Percentiles rank a stretch among this genome's conserved stretches.
These are phyloP conservation scores for Fusarium austroafricanum DNA, from an alignment of 2,329 filamentous ascomycete genomes.

Conservation along the genomic window DNA sequence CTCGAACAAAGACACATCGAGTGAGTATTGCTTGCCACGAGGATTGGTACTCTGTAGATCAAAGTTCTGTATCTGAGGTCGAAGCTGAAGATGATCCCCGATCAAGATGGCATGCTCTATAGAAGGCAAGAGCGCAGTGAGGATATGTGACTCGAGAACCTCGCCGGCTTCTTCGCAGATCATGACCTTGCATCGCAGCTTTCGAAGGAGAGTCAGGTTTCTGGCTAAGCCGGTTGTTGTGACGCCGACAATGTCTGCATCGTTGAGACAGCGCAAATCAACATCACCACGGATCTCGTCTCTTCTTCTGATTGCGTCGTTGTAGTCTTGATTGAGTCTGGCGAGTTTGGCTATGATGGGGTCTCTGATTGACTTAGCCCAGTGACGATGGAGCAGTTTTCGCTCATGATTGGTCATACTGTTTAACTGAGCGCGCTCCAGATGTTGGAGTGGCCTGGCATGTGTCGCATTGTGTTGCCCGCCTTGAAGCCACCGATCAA, in stretches of 20 bases:
- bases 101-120: conserved; percentile 57
- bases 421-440: not conserved
- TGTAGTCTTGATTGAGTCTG: not conserved
- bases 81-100: conserved; percentile 1
- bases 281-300: not conserved
- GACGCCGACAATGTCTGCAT: not conserved
- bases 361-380: not conserved
- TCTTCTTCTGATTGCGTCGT: not conserved
- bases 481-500: not conserved
- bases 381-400: not conserved
- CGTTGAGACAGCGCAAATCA: not conserved
- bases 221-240: conserved; percentile 51
- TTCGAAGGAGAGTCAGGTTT: conserved; percentile 61
- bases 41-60: conserved; percentile 4
- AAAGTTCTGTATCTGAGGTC: conserved; percentile 1
- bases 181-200: conserved; percentile 65
- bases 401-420: not conserved
- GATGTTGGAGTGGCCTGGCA: not conserved
- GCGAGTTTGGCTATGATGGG: not conserved
- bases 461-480: not conserved
- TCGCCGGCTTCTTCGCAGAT: conserved; percentile 77
- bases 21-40: not conserved
- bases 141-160: conserved; percentile 71
- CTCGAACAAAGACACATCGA: not conserved
- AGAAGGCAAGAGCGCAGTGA: conserved; percentile 69